Evolutionary conservation across 306 rosid species (phyloP).

Genomic region (Lathyrus sativus): DNA sequence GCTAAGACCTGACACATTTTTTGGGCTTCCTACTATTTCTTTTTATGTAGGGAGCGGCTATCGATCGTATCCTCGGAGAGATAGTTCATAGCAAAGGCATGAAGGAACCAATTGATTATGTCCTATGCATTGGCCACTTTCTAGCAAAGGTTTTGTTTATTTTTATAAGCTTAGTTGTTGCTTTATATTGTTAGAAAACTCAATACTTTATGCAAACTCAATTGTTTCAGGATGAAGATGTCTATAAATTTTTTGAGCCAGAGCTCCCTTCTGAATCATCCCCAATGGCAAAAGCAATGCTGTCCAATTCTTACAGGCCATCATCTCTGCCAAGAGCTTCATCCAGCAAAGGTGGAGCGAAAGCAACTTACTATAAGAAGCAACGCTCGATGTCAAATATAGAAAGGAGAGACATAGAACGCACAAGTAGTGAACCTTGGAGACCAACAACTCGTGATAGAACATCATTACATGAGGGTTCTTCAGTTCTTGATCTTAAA

Average conservation of each 20-base stretch:
- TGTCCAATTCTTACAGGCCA: conserved; percentile 42
- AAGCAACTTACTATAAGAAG: conserved; percentile 59
- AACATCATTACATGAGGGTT: conserved; percentile 64
- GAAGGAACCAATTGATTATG: conserved; percentile 85
- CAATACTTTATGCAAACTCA: not conserved
- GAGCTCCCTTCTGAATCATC: conserved; percentile 73
- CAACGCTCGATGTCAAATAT: conserved; percentile 70
- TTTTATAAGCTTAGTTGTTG: conserved; percentile 10
- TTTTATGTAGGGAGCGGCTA: conserved; percentile 82
- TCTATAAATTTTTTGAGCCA: conserved; percentile 85
- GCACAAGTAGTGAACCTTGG: conserved; percentile 41
- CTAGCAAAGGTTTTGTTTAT: conserved; percentile 66
- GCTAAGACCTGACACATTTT: conserved; percentile 6
- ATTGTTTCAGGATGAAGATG: conserved; percentile 80
- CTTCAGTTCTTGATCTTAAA: conserved; percentile 87
- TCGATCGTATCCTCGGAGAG: conserved; percentile 89
- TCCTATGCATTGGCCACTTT: conserved; percentile 90
- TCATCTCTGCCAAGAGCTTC: conserved; percentile 54
- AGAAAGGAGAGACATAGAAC: conserved; percentile 53
- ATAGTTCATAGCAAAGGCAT: conserved; percentile 83
- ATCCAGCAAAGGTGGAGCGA: conserved; percentile 47
- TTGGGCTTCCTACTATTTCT: conserved; percentile 20
- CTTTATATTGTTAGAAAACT: conserved; percentile 3
- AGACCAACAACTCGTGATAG: conserved; percentile 51
- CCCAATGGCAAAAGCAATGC: conserved; percentile 43